These are phyloP conservation scores for Rhizopogon parksii DNA, from an alignment of 1,284 basidiomycete species.

Conservation along the genomic window DNA sequence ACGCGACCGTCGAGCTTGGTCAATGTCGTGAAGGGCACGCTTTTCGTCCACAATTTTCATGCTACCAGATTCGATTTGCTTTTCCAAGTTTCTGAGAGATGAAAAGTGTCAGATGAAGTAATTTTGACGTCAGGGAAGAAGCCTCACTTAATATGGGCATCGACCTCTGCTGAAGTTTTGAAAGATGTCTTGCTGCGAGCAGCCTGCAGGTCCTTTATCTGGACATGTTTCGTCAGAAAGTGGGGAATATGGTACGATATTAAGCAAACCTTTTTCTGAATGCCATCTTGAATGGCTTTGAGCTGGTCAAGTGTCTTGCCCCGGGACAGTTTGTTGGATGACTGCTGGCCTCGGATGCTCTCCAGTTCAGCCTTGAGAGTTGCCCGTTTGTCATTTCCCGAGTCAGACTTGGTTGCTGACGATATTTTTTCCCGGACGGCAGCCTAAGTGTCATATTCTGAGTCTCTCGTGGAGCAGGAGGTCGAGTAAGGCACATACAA, in stretches of 20 bases:
- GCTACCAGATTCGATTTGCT: slow-evolving; percentile 85
- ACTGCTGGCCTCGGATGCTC: slow-evolving; percentile 73
- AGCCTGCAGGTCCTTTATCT: slow-evolving; percentile 88
- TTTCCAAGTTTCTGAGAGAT: slow-evolving; percentile 66
- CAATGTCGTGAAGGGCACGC: slow-evolving; percentile 87
- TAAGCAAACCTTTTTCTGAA: slow-evolving; percentile 74
- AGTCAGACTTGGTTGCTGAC: slow-evolving; percentile 48
- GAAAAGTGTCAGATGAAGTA: slow-evolving; percentile 5
- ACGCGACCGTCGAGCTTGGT: slow-evolving; percentile 61
- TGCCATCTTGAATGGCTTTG: slow-evolving; percentile 72
- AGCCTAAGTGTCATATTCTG: slow-evolving; percentile 40
- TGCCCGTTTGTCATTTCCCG: slow-evolving; percentile 68
- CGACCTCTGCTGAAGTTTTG: slow-evolving; percentile 85
- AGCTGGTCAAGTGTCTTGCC: slow-evolving; percentile 80
- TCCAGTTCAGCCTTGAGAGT: slow-evolving; percentile 82
- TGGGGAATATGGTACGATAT: background rate
- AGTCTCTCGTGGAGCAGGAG: background rate
- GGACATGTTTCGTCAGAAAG: slow-evolving; percentile 6
- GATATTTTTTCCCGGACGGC: slow-evolving; percentile 76
- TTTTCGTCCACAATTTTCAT: slow-evolving; percentile 97
- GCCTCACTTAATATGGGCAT: slow-evolving; percentile 76
- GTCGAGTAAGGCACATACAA: slow-evolving; percentile 48
- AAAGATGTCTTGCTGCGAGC: slow-evolving; percentile 78
- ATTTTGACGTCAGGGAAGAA: slow-evolving; percentile 2
- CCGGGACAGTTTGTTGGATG: slow-evolving; percentile 70